Evolutionary conservation across 208 protist species (phyloP), one percentile per base, ranked within the genome.

Genomic region (Porcisia hertigi): DNA sequence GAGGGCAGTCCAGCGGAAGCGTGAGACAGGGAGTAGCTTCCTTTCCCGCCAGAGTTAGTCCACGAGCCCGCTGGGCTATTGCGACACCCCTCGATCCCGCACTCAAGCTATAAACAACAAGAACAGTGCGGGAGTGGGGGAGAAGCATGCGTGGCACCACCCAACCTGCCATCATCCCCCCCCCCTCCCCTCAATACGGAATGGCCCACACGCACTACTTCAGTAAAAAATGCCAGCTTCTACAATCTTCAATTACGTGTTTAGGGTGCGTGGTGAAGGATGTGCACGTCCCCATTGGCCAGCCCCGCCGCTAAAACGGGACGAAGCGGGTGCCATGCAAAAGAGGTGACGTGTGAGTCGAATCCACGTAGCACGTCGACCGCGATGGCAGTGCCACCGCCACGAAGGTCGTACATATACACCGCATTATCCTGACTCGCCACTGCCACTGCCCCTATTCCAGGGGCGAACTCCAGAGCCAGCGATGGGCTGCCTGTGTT

Each of bases 271-370:
- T 39, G 47, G 12, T 72, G 69, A 52, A 76, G 64, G 0, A 81
- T 52, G 62, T 81, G 77, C 9, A 78, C 73, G 54, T 69, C 73
- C 16, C 82, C 82, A 53, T 63, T 79, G 20, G 85, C 60, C 14
- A 86, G 67, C 4, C 92, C 89, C 20, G 88, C 84, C 7, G 80
- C 88, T 57, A 97, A 54, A n/a, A 87, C 77, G 43, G 84, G 86
- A 45, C 92, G 80, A 30, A 89, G 63, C 0, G 91, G 91, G 72
- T 97, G 90, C 88, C 89, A 97, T 62, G 81, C 75, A 30, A 95
- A 12, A 43, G 89, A 78, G 25, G 87, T 92, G 8, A 88, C 73
- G 83, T 59, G 82, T 71, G 69, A 86, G 69, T 60, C 69, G 23
- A 81, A 47, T 14, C 82, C 80, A 39, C 69, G 63, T 70, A 94